Evolutionary conservation across 1,284 basidiomycete species (phyloP).

Genomic region (Anthracocystis panici-leucophaei): DNA sequence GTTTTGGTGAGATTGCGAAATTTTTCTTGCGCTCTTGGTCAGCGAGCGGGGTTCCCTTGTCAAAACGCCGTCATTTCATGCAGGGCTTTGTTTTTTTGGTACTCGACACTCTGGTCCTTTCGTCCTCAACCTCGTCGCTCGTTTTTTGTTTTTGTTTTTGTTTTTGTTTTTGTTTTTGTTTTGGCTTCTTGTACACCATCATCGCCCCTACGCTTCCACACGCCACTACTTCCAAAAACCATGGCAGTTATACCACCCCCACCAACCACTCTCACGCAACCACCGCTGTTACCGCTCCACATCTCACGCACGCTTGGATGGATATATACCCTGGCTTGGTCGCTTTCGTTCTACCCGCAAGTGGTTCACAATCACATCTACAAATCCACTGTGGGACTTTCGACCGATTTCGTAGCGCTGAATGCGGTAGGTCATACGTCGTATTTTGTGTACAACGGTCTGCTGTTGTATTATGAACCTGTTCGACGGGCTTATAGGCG

Average conservation of each 20-base stretch:
- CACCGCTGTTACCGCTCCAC: no score
- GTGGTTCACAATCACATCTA: slow-evolving; percentile 44
- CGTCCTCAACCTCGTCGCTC: no score
- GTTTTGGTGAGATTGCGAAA: background rate
- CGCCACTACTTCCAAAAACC: no score
- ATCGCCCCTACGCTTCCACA: no score
- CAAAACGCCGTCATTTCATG: background rate
- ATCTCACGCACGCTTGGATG: slow-evolving; percentile 60
- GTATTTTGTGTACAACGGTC: slow-evolving; percentile 53
- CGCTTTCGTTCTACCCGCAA: slow-evolving; percentile 65
- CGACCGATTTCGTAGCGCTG: slow-evolving; percentile 58
- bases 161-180: no score
- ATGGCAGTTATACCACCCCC: slow-evolving; percentile 11
- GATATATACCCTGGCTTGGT: slow-evolving; percentile 62
- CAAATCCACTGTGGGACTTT: slow-evolving; percentile 49
- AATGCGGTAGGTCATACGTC: slow-evolving; percentile 58
- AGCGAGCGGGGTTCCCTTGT: background rate
- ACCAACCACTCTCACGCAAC: slow-evolving; percentile 3
- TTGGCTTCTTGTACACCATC: no score
- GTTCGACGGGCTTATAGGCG: slow-evolving; percentile 54
- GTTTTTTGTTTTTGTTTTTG: no score
- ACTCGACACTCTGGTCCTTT: no score
- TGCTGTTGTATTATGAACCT: slow-evolving; percentile 37
- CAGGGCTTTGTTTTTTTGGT: no score
- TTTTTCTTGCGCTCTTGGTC: background rate